Percentiles rank a stretch among this genome's conserved stretches.
Conservation (phyloP, 805 yeast genomes). For the Ogataea glucozyma region DNA sequence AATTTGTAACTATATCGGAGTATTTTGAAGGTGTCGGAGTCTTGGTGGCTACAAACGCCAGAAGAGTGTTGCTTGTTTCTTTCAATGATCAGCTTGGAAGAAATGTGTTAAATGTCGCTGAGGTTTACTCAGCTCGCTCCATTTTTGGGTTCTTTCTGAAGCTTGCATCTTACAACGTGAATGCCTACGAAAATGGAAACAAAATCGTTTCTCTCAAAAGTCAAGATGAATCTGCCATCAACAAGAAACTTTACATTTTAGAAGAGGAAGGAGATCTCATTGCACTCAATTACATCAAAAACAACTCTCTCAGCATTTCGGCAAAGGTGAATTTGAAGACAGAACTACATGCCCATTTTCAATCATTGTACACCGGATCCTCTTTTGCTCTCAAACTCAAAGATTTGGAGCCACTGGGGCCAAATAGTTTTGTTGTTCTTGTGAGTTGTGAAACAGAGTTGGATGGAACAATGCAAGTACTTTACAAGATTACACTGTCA, state of each 20-base stretch:
- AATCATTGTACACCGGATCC: conserved; percentile 52
- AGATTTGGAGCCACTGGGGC: conserved; percentile 56
- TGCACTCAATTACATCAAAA: conserved; percentile 36
- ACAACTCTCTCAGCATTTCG: conserved; percentile 31
- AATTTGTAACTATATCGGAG: conserved; percentile 55
- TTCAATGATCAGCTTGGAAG: conserved; percentile 71
- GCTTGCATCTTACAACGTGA: conserved; percentile 21
- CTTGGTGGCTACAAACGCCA: conserved; percentile 66
- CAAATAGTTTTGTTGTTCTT: conserved; percentile 48
- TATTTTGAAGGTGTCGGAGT: conserved; percentile 76
- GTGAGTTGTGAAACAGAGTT: conserved; percentile 42
- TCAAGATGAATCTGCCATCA: conserved; percentile 44
- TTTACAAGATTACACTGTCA: neutral
- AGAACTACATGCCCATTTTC: conserved; percentile 15
- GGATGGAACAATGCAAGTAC: neutral
- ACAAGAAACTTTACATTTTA: conserved; percentile 44
- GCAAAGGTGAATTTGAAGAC: conserved; percentile 31
- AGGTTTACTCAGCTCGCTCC: conserved; percentile 26
- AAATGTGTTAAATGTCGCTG: conserved; percentile 37
- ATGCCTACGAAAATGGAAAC: conserved; percentile 32
- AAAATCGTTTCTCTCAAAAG: conserved; percentile 57
- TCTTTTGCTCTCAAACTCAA: conserved; percentile 52
- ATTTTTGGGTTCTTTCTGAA: conserved; percentile 23
- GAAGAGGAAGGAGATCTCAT: conserved; percentile 48
- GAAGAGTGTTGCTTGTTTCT: conserved; percentile 61